These are phyloP conservation scores for Telfairia occidentalis DNA, from an alignment of 331 rosid genomes.

Conservation along the genomic window DNA sequence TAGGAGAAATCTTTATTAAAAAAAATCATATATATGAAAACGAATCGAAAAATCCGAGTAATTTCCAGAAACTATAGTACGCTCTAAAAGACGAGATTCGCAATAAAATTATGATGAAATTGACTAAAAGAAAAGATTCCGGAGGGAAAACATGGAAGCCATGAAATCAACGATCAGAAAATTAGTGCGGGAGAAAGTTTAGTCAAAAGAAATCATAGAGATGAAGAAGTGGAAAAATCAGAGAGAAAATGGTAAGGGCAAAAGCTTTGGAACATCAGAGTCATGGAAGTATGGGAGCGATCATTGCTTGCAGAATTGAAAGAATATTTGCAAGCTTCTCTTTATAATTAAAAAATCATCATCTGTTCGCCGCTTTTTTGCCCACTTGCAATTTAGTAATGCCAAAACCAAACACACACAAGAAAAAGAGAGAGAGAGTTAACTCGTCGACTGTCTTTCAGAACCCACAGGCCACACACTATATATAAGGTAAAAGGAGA, in stretches of 20 bases:
- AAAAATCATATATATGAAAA: too few species aligned
- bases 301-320: constrained; percentile 34
- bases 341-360: constrained; percentile 29
- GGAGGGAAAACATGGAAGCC: background rate
- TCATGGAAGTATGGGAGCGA: constrained; percentile 66
- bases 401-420: background rate
- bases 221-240: too few species aligned
- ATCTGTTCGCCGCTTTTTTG: constrained; percentile 16
- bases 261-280: constrained; percentile 37
- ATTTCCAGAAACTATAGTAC: too few species aligned
- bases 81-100: too few species aligned
- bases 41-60: too few species aligned
- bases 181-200: background rate
- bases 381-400: background rate
- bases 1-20: too few species aligned
- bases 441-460: background rate
- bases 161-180: background rate
- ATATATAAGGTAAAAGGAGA: background rate
- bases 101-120: background rate
- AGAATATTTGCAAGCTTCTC: constrained; percentile 40
- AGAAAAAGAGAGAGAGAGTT: background rate
- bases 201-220: too few species aligned
- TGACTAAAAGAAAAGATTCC: background rate
- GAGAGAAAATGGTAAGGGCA: background rate
- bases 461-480: background rate